Evolutionary conservation across 352 stramenopile genomes (phyloP).

Genomic region (Phytophthora cactorum): DNA sequence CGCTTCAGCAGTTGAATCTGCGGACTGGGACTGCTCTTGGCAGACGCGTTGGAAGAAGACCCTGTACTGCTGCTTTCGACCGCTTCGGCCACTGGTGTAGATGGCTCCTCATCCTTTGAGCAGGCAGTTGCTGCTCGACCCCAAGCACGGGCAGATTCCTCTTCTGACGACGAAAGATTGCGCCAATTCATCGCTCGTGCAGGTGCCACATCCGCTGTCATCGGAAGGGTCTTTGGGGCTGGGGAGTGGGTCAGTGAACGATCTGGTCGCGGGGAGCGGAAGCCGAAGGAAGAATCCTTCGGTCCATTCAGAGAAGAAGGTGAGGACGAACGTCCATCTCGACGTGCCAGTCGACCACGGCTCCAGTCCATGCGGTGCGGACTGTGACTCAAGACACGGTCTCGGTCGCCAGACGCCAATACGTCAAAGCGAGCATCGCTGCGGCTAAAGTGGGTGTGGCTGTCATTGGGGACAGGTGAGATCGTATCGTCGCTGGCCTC

Average conservation of each 20-base stretch:
- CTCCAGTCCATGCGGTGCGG: conserved; percentile 28
- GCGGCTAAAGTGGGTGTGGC: conserved; percentile 34
- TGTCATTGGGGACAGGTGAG: conserved; percentile 16
- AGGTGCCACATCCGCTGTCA: conserved; percentile 8
- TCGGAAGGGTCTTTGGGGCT: neutral
- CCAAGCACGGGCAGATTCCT: neutral
- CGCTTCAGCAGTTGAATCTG: conserved; percentile 67
- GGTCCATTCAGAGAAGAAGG: neutral
- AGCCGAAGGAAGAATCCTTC: neutral
- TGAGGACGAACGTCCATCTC: conserved; percentile 9
- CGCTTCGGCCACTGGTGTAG: conserved; percentile 11
- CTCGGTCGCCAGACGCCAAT: conserved; percentile 11
- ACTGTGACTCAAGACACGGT: conserved; percentile 22
- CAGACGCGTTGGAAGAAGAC: conserved; percentile 25
- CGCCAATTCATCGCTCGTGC: conserved; percentile 16
- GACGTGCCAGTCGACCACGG: conserved; percentile 7
- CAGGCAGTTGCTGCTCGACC: neutral
- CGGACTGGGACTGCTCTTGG: conserved; percentile 16
- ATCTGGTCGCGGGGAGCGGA: conserved; percentile 1
- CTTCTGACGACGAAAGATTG: conserved; percentile 3
- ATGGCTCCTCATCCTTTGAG: conserved; percentile 16
- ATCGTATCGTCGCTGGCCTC: conserved; percentile 1
- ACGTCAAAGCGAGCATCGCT: conserved; percentile 40
- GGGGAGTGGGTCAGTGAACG: conserved; percentile 7
- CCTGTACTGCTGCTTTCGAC: conserved; percentile 18